A percentile compares a stretch with the other conserved stretches of the same genome.
phyloP scores from a whole-genome alignment of 345 rosid genomes.

The Acer yangbiense region DNA sequence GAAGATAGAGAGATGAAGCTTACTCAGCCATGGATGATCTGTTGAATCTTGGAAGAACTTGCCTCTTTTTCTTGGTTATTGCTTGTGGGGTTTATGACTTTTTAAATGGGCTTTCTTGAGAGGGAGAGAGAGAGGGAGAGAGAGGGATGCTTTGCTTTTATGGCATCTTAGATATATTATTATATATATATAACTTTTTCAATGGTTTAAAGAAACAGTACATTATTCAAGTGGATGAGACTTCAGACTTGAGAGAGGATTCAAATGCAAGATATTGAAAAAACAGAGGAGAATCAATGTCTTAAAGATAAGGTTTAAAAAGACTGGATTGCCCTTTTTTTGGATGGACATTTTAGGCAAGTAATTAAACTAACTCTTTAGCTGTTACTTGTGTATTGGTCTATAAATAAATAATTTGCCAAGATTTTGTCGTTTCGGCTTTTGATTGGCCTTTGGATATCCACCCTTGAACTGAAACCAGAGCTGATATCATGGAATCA shows the following conservation, averaged over 20 bases:
- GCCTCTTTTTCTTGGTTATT: not conserved
- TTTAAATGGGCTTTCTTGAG: slow-evolving; percentile 1
- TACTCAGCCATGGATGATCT: slow-evolving; percentile 44
- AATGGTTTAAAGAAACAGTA: not conserved
- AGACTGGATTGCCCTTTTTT: not conserved
- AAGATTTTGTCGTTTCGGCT: not conserved
- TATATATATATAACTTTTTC: not conserved
- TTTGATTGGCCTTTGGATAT: not conserved
- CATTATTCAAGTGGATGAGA: not conserved
- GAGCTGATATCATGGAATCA: not conserved
- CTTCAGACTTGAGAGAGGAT: not conserved
- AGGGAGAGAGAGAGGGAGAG: not conserved
- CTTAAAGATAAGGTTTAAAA: not conserved
- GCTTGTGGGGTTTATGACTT: not conserved
- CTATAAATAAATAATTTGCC: not conserved
- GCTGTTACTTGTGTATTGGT: not conserved
- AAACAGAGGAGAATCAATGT: not conserved
- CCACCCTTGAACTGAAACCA: not conserved
- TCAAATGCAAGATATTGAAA: not conserved
- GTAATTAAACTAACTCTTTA: not conserved
- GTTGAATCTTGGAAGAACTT: slow-evolving; percentile 7
- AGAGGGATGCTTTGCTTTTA: slow-evolving; percentile 23
- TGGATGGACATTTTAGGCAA: not conserved
- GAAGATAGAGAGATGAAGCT: slow-evolving; percentile 12
- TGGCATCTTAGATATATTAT: not conserved